Evolutionary conservation across 257 asterid genomes (phyloP).

Genomic region (Solanum sejunctum): DNA sequence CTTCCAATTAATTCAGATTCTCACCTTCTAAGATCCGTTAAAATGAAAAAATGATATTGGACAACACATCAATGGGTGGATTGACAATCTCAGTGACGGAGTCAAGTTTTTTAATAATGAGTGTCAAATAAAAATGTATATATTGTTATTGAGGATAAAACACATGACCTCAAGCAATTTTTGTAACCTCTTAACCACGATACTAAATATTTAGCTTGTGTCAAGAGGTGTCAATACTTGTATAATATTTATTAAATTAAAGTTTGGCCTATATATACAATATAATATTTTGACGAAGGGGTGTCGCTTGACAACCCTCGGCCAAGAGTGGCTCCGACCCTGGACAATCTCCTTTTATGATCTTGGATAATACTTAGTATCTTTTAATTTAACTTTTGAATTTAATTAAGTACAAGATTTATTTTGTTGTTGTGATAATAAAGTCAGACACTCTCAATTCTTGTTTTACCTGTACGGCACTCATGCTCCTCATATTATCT

Average conservation of each 20-base stretch:
- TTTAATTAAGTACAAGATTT: neutral
- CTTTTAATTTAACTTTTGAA: neutral
- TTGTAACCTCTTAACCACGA: too few species aligned
- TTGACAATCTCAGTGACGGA: neutral
- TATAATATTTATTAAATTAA: too few species aligned
- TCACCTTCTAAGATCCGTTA: neutral
- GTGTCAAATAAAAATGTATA: too few species aligned
- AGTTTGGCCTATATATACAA: too few species aligned
- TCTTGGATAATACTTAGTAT: neutral
- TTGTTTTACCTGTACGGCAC: neutral
- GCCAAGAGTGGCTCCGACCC: too few species aligned
- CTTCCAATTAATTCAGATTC: neutral
- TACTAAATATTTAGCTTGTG: too few species aligned
- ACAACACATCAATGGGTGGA: neutral
- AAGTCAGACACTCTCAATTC: neutral
- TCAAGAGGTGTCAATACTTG: too few species aligned
- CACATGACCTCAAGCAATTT: too few species aligned
- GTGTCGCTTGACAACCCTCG: too few species aligned
- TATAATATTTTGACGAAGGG: too few species aligned
- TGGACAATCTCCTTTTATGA: neutral
- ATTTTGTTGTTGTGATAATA: neutral
- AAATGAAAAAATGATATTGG: neutral
- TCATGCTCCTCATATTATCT: neutral
- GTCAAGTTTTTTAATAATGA: too few species aligned
- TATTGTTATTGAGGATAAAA: too few species aligned